Evolutionary conservation across 177 flowering plant species (phyloP), one percentile per base, ranked within the genome.

Genomic region (Telopea speciosissima): DNA sequence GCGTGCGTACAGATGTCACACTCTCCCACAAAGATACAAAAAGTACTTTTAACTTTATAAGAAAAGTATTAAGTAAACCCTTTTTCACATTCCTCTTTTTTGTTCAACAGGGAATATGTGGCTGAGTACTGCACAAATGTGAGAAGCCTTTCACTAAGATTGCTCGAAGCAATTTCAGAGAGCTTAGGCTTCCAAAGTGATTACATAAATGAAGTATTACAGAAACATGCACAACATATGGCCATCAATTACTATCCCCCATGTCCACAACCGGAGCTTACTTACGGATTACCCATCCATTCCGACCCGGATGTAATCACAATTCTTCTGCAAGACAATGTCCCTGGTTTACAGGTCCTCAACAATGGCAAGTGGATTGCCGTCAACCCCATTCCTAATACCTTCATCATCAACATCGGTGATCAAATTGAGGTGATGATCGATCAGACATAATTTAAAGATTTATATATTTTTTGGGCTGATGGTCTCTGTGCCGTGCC

Each of bases 201-300:
- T 14, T 73, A 76, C 74, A 83, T 87, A 19, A 75, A 62, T 0
- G 78, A 79, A 56, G 70, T 75, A 12, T 36, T 87, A 25, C 77
- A 83, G 3, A 79, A 72, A 68, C 88, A 85, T 24, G 91, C 81
- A 2, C 91, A 87, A 42, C 89, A 86, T 66, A 83, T 89, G 90
- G 91, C 89, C 31, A 33, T 89, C 24, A 89, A 89, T 69, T 86
- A 86, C 81, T 89, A 89, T 66, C 93, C 93, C 5, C 89, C 89
- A 3, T 89, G 93, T 56, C 93, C 91, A 1, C 74, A 85, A 68
- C 93, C 93, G 0, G 91, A 89, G 62, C 91, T 87, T 1, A 89
- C 91, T 11, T 87, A 81, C 24, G 93, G 93, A 28, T 63, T 89
- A 56, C 91, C 91, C 0, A 85, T 80, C 17, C 93, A 89, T 65